These are phyloP conservation scores for Verticillium klebahnii DNA, from an alignment of 2,329 filamentous ascomycete genomes.

Conservation along the genomic window DNA sequence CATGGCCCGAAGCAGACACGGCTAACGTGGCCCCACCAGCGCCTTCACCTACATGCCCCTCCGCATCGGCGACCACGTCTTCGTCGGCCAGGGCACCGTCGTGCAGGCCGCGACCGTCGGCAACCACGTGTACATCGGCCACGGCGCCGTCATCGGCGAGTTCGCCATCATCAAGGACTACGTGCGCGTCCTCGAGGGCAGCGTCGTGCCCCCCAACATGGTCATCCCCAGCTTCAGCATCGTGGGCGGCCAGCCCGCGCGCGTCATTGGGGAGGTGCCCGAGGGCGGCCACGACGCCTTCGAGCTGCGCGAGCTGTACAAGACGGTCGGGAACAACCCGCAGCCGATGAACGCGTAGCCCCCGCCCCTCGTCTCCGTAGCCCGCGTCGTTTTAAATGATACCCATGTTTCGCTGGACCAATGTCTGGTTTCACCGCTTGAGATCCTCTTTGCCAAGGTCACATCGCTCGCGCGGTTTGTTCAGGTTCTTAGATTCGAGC, in stretches of 20 bases:
- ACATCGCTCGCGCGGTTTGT: neutral
- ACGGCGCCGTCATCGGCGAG: conserved; percentile 71
- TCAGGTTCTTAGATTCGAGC: neutral
- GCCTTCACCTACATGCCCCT: conserved; percentile 79
- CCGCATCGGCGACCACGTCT: conserved; percentile 92
- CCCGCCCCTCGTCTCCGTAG: too few species aligned
- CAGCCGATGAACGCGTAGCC: conserved; percentile 17
- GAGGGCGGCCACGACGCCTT: conserved; percentile 64
- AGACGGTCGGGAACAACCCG: conserved; percentile 56
- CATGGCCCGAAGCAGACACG: neutral
- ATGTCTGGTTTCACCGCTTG: neutral
- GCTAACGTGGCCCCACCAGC: conserved; percentile 21
- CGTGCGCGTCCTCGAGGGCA: conserved; percentile 78
- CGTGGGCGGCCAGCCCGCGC: conserved; percentile 77
- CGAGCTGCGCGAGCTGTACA: conserved; percentile 60
- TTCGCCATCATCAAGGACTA: conserved; percentile 94
- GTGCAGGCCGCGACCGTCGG: conserved; percentile 82
- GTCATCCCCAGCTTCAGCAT: conserved; percentile 89
- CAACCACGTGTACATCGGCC: conserved; percentile 81
- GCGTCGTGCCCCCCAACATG: conserved; percentile 81
- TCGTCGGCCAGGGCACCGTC: conserved; percentile 69
- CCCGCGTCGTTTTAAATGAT: neutral
- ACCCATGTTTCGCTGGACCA: neutral
- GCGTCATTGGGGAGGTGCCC: conserved; percentile 75
- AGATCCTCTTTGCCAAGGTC: neutral